Percentiles rank a stretch among this genome's conserved stretches.
These are phyloP conservation scores for Fusarium staphyleae DNA, from an alignment of 2,329 filamentous ascomycete genomes.

Conservation along the genomic window DNA sequence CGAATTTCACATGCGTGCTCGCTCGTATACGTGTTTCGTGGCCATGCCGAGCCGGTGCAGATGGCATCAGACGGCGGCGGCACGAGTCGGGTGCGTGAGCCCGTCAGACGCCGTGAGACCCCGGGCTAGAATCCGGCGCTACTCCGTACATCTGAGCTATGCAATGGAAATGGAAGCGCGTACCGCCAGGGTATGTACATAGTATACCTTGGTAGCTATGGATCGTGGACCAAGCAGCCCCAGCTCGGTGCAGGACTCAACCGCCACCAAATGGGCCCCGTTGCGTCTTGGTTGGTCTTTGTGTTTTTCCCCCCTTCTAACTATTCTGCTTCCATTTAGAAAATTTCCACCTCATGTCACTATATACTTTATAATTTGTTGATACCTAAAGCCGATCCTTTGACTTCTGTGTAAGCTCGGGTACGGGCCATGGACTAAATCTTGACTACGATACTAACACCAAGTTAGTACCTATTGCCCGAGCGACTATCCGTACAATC, in stretches of 20 bases:
- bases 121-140: slow-evolving; percentile 13
- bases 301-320: slow-evolving; percentile 12
- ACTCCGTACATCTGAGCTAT: slow-evolving; percentile 7
- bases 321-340: slow-evolving; percentile 9
- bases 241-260: slow-evolving; percentile 21
- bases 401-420: no score
- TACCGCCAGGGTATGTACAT: slow-evolving; percentile 25
- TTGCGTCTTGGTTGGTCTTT: slow-evolving; percentile 35
- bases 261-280: slow-evolving; percentile 36
- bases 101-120: slow-evolving; percentile 14
- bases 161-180: not conserved
- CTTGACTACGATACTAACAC: slow-evolving; percentile 17
- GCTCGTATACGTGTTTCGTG: slow-evolving; percentile 3
- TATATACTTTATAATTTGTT: not conserved
- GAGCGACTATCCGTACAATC: slow-evolving; percentile 13
- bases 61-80: not conserved
- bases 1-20: slow-evolving; percentile 11
- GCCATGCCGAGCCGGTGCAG: not conserved
- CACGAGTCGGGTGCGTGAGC: slow-evolving; percentile 10
- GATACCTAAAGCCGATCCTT: slow-evolving; percentile 13
- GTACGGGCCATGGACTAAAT: slow-evolving; percentile 5
- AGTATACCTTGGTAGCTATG: not conserved
- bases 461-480: slow-evolving; percentile 4
- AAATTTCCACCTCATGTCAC: not conserved
- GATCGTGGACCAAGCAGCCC: slow-evolving; percentile 16